Base-by-base conservation (phyloP, 345 rosid species). In the Trapa incisa region DNA sequence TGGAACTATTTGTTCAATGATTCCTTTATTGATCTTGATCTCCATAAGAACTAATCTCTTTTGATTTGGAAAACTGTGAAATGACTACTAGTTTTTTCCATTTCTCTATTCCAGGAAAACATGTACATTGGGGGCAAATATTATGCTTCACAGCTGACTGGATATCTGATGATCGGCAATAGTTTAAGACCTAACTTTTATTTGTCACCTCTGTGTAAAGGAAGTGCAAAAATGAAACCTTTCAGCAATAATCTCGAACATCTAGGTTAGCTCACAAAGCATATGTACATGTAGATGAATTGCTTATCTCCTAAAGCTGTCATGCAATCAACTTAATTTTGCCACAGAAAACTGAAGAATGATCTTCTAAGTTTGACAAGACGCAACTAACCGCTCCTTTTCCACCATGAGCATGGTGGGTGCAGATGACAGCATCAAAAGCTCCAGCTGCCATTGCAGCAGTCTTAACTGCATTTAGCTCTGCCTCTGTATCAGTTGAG, bases 351-450 rank as follows among this genome's bases (percentile, higher is more conserved):
- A 15, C 56, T 1, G 22, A 17, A 29, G 56, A 50, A 15, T 50
- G 15, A n/a, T 50, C 43, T 37, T 16, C 45, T 57, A 35, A 48
- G 38, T 13, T 43, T 22, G 41, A 38, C 52, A 62, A 72, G 65
- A 42, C 12, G 63, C 37, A 41, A 78, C 85, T 81, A 61, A 91
- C 96, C 65, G 97, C 99, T 89, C 99, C 99, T 77, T 86, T 87
- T 2, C 99, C 99, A 77, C 92, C 97, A 74, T 91, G 94, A 62
- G 96, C 97, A 75, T 95, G 99, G 74, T 95, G 99, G 33, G 90
- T 80, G 77, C 97, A 95, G 61, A 89, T 72, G 66, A 95, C 87
- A 67, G 99, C 97, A 80, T 91, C 91, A 75, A 78, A 91, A 50
- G 99, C 97, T 66, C 99, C 96, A 5, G 97, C 96, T 41, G 81